Conservation (phyloP, 768 basidiomycete genomes). For the Hydnomerulius pinastri region DNA sequence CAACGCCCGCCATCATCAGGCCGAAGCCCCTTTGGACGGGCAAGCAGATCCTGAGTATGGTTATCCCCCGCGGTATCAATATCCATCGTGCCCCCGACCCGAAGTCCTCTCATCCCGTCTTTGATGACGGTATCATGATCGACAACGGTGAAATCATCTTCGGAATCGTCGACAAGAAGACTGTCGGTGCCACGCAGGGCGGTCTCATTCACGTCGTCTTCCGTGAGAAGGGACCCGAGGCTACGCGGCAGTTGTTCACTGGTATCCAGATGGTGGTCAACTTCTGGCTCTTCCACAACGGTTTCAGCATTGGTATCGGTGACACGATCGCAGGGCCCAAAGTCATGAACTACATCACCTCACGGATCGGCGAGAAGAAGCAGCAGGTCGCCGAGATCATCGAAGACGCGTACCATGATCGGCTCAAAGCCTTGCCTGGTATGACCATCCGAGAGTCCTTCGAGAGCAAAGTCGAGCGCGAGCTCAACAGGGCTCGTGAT, state of each 20-base stretch:
- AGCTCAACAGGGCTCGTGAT: constrained; percentile 95
- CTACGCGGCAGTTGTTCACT: constrained; percentile 86
- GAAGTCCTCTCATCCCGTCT: constrained; percentile 75
- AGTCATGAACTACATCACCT: constrained; percentile 86
- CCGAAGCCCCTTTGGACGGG: constrained; percentile 98
- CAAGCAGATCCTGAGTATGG: constrained; percentile 92
- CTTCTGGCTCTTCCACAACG: constrained; percentile 98
- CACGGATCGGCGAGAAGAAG: constrained; percentile 82
- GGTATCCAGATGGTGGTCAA: constrained; percentile 96
- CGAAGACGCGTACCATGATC: constrained; percentile 81
- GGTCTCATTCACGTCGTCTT: constrained; percentile 96
- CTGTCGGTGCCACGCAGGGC: constrained; percentile 93
- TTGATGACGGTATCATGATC: constrained; percentile 93
- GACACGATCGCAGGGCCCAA: constrained; percentile 93
- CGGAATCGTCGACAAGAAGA: constrained; percentile 97
- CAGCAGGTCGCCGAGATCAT: constrained; percentile 76
- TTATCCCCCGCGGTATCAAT: constrained; percentile 95
- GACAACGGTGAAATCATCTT: constrained; percentile 97
- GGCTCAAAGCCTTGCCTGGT: constrained; percentile 87
- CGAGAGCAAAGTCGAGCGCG: constrained; percentile 87
- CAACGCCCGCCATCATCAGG: constrained; percentile 92
- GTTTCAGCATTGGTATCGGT: constrained; percentile 98
- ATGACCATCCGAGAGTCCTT: constrained; percentile 99
- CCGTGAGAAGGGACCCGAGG: constrained; percentile 95
- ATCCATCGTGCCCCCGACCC: constrained; percentile 81